A percentile compares a stretch with the other conserved stretches of the same genome.
Conservation (phyloP, 2,329 filamentous ascomycete species). For the Fusarium sacchari region DNA sequence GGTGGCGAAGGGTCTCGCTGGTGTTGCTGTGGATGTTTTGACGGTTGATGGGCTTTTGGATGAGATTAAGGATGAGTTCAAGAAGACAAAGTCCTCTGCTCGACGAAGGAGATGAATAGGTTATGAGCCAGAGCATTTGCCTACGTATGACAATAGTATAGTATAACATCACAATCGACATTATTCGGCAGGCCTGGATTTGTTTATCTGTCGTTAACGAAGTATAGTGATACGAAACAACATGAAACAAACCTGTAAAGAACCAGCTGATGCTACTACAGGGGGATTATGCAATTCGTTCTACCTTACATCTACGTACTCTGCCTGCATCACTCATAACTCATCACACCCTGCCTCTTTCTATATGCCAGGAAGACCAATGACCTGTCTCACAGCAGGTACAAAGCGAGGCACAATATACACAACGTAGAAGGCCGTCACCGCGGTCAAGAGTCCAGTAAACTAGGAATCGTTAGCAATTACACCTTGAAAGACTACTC, state of each 20-base stretch:
- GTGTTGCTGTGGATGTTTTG: constrained; percentile 59
- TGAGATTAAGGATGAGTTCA: constrained; percentile 34
- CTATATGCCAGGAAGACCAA: constrained; percentile 64
- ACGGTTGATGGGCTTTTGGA: constrained; percentile 53
- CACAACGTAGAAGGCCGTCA: constrained; percentile 58
- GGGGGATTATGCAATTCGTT: constrained; percentile 1
- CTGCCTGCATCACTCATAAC: constrained; percentile 14
- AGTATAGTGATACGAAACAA: background rate
- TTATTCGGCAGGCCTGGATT: background rate
- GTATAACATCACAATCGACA: background rate
- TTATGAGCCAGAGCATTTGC: background rate
- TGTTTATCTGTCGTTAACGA: background rate
- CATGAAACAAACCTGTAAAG: background rate
- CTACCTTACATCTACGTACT: constrained; percentile 14
- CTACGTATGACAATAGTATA: background rate
- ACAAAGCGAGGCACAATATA: constrained; percentile 64
- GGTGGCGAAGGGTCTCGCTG: constrained; percentile 60
- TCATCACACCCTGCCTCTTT: constrained; percentile 2
- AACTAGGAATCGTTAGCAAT: constrained; percentile 53
- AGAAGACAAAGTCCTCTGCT: constrained; percentile 13
- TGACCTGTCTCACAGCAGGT: constrained; percentile 55
- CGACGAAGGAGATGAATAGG: background rate
- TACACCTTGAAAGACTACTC: accelerated
- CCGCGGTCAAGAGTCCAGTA: constrained; percentile 63
- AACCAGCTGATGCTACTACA: background rate